A percentile compares a stretch with the other conserved stretches of the same genome.
Conservation (phyloP, 257 asterid genomes). For the Gentiana dahurica region DNA sequence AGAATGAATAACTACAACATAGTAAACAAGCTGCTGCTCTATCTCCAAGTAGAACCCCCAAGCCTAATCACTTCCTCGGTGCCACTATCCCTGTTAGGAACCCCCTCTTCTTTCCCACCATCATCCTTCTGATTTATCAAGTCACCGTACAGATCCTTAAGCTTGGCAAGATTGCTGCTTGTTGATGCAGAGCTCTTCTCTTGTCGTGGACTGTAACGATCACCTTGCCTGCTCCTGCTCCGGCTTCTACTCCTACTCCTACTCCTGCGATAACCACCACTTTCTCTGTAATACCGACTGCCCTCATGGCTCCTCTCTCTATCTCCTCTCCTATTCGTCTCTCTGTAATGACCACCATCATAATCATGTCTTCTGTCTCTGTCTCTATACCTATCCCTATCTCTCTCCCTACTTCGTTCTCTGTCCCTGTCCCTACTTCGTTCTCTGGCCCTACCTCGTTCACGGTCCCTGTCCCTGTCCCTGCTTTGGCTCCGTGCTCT, state of each 20-base stretch:
- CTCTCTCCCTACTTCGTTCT: constrained; percentile 25
- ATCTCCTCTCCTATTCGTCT: constrained; percentile 23
- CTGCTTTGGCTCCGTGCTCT: constrained; percentile 29
- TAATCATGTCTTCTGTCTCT: constrained; percentile 27
- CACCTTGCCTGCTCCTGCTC: constrained; percentile 38
- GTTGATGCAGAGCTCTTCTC: constrained; percentile 40
- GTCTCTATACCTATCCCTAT: constrained; percentile 20
- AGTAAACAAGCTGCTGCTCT: constrained; percentile 1
- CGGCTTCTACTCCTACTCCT: constrained; percentile 51
- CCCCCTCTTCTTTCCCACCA: constrained; percentile 25
- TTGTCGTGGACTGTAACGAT: constrained; percentile 32
- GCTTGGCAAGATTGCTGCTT: constrained; percentile 73
- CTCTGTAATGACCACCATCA: constrained; percentile 39
- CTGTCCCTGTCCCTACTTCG: constrained; percentile 18
- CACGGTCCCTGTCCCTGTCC: constrained; percentile 19
- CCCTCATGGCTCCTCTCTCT: constrained; percentile 30
- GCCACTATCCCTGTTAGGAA: constrained; percentile 38
- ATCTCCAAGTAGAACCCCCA: constrained; percentile 94
- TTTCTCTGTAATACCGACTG: constrained; percentile 25
- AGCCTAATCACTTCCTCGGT: constrained; percentile 88
- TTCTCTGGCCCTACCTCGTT: constrained; percentile 19
- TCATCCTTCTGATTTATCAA: constrained; percentile 52
- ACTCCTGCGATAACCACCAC: constrained; percentile 43
- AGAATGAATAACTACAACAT: background rate
- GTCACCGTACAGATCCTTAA: constrained; percentile 82